A percentile compares a stretch with the other conserved stretches of the same genome.
Conservation (phyloP, 108 stramenopile species). For the Phaeodactylum tricornutum region DNA sequence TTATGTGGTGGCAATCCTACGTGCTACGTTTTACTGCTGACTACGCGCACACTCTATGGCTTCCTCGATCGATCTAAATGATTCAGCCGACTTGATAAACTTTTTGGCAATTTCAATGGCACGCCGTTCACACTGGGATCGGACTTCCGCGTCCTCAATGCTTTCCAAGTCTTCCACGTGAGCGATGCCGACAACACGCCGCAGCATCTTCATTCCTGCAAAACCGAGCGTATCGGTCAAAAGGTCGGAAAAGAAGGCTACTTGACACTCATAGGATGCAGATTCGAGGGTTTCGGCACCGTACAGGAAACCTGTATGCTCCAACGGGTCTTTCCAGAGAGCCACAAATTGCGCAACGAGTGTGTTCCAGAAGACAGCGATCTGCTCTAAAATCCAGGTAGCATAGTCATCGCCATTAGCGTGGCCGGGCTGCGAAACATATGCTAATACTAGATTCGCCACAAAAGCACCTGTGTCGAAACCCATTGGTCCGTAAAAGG, state of each 20-base stretch:
- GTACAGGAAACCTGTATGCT: conserved; percentile 22
- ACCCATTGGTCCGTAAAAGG: conserved; percentile 55
- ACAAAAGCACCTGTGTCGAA: conserved; percentile 40
- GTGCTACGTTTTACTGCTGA: neutral
- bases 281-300: conserved; percentile 1
- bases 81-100: conserved; percentile 5
- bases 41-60: conserved; percentile 3
- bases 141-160: conserved; percentile 26
- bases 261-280: conserved; percentile 5
- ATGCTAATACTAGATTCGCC: conserved; percentile 29
- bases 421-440: conserved; percentile 28
- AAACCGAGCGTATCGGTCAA: conserved; percentile 41
- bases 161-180: conserved; percentile 47
- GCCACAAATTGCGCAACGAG: conserved; percentile 19
- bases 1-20: too few relatives aligned
- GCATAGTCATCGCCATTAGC: conserved; percentile 15
- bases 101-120: conserved; percentile 18
- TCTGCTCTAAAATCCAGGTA: conserved; percentile 29
- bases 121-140: conserved; percentile 26
- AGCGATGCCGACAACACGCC: conserved; percentile 41
- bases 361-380: conserved; percentile 11
- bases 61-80: conserved; percentile 8
- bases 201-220: conserved; percentile 38
- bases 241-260: conserved; percentile 15
- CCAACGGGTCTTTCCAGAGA: conserved; percentile 25